Base-by-base conservation (phyloP, 208 protist genomes). In the Willaertia magna region DNA sequence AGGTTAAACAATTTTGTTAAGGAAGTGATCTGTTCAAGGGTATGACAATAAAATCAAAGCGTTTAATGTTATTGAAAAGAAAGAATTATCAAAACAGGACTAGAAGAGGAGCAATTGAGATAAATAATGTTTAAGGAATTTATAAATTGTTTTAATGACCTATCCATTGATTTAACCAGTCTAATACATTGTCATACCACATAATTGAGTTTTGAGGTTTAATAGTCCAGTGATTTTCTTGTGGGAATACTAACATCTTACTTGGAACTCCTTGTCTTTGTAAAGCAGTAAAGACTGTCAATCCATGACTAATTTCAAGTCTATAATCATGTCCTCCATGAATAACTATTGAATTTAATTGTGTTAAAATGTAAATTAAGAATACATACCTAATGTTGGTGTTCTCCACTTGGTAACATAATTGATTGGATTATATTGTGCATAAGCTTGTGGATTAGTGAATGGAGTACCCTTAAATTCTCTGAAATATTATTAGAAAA, bases 191-290 rank as follows among this genome's bases (percentile, higher is more conserved):
- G 39, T 89, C 51, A 47, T 89, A 87, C 88, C 88, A 89, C 30
- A 84, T 43, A 40, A 89, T 88, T 39, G 59, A 78, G 46, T 89
- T 89, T 42, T 86, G 16, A 74, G 86, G 86, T 6, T 88, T 89
- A 43, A 88, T 46, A n/a, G 88, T 86, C 88, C 88, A 89, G 42
- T 89, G 88, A 78, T 88, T 88, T 79, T 89, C 84, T 61, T 52
- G 40, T 46, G 88, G 88, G 79, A 89, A 89, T 42, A 84, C 12
- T 1, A 89, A 76, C n/a, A 89, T 59, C 47, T 85, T 81, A 26
- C 61, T 85, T 34, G 88, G 88, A 39, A 89, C 67, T 42, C 79
- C 79, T 52, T 78, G 59, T 49, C 88, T n/a, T 74, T 89, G 88
- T 12, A 89, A 76, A 74, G 86, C 85, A 22, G 74, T 87, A 46